Conservation (phyloP, 805 yeast species). For the Myxozyma monticola region DNA sequence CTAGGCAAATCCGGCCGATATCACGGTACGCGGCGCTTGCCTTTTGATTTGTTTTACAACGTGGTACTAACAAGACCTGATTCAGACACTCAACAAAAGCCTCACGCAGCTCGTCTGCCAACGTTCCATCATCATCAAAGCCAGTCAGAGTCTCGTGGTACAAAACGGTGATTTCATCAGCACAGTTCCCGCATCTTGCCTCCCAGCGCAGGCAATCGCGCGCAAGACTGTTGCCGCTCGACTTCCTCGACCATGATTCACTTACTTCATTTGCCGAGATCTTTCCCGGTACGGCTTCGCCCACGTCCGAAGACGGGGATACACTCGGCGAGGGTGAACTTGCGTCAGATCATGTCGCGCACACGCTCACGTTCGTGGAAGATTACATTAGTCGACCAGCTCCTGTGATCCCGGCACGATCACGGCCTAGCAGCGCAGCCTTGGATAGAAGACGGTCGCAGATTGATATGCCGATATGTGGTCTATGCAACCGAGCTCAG, state of each 20-base stretch:
- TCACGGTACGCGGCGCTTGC: no score
- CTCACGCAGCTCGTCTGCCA: neutral
- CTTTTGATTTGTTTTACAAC: no score
- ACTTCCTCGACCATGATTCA: constrained; percentile 13
- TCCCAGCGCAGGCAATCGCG: neutral
- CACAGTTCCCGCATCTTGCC: neutral
- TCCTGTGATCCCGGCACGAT: no score
- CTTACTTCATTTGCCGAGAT: constrained; percentile 19
- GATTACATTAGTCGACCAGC: constrained; percentile 12
- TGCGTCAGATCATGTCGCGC: constrained; percentile 10
- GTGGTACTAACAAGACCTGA: no score
- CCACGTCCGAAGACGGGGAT: neutral
- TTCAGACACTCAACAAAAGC: no score
- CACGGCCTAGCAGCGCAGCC: neutral
- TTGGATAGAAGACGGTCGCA: neutral
- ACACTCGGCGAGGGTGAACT: neutral
- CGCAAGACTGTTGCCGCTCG: constrained; percentile 3
- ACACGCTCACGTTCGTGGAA: constrained; percentile 11
- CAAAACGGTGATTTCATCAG: neutral
- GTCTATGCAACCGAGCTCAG: neutral
- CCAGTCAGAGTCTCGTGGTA: neutral
- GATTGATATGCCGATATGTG: neutral
- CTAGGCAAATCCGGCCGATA: neutral
- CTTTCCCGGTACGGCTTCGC: constrained; percentile 3
- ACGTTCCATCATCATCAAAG: neutral